Base-by-base conservation (phyloP, 2,329 filamentous ascomycete genomes). In the Xylaria sp. region DNA sequence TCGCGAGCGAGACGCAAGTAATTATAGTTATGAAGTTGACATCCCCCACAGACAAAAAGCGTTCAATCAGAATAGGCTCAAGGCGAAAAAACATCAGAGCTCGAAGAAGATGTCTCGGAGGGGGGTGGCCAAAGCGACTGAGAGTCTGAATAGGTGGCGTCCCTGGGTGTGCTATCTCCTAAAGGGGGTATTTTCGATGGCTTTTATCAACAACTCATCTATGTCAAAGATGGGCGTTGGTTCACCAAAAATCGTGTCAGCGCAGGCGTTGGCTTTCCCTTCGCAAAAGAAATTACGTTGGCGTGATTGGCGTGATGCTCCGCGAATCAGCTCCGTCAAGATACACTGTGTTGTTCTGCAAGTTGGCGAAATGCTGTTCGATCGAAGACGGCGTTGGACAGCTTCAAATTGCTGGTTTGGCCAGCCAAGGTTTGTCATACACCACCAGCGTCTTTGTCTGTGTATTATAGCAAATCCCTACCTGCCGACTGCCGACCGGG, bases 91-190 rank as follows among this genome's bases (percentile, higher is more conserved):
- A 68, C 70, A 79, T 9, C 73, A 76, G 15, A 80, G 81, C 64
- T 74, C 74, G 7, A 86, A 85, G 73, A 86, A 86, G 67, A 75
- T 81, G 55, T 76, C 69, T 27, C 77, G 82, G 15, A 77, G 73
- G 68, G 77, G 78, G 43, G n/a, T n/a, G 54, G 52, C 4, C 43
- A 38, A 37, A 48, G 63, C 0, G 67, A 70, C 13, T 72, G 64
- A 55, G 27, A 21, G 7, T 35, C 8, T 17, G 8, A 29, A 27
- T 31, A 47, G 19, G 3, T 27, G 17, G 13, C n/a, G n/a, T n/a
- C 4, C 15, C 11, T 23, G 9, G 11, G 6, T 19, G 11, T 11
- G 21, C 15, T 17, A 17, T 19, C 29, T 5, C 17, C 13, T 38
- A 8, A 11, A 38, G 17, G 15, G 6, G 15, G 11, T 3, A 17